Base-by-base conservation (phyloP, 2,329 filamentous ascomycete genomes). In the Aureobasidium sp. region DNA sequence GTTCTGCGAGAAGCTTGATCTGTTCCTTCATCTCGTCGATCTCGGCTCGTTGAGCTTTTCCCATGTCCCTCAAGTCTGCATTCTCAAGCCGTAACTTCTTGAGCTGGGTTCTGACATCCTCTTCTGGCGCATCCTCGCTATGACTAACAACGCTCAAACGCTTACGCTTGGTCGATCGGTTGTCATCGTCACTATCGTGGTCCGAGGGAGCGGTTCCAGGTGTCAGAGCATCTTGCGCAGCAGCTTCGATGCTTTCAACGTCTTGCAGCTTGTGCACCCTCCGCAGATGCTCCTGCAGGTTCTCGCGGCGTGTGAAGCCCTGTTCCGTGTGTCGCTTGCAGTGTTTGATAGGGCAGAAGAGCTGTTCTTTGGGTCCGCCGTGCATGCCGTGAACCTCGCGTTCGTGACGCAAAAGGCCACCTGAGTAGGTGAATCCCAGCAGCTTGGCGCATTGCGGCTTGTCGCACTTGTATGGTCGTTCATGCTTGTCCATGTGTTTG, bases 401-500 rank as follows among this genome's bases (percentile, higher is more conserved):
- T 75, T 96, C 89, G 76, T 97, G 93, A 49, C 93, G 84, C 20
- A 96, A 77, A 0, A 97, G 84, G 3, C 93, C 93, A 17, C 93
- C 93, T 0, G 90, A 93, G 73, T 97, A 97, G 0, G 93, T 97
- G 74, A 97, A 97, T 1, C 93, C 93, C 58, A 90, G 89, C 0
- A 96, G 83, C 70, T 96, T 96, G 70, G 93, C 90, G 75, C 93
- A 97, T 41, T 88, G 89, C n/a, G 84, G 82, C 47, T 88, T 86
- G 25, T 79, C 81, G 74, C 93, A 97, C 70, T 91, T 89, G 72
- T 97, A 97, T 1, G 93, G 93, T 14, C 93, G 84, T 68, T 96
- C 91, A 73, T 97, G 93, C 74, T 96, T 96, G 77, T 97, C 93
- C 92, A 97, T 97, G 73, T 97, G 93, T 78, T 97, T 97, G 72